Evolutionary conservation across 305 asterid species (phyloP).

Genomic region (Fraxinus nigra): DNA sequence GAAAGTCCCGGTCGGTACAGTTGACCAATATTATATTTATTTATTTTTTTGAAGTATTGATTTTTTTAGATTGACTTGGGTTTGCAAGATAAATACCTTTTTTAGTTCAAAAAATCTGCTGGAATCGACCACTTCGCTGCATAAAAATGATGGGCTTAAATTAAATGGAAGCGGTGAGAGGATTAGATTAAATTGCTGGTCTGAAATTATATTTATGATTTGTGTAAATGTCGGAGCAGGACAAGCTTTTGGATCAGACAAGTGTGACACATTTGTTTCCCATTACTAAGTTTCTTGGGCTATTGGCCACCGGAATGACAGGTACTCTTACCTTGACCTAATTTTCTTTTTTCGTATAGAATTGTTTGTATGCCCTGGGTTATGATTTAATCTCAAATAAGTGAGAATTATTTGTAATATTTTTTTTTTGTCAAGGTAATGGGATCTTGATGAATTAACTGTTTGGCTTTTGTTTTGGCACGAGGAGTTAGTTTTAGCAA

Average conservation of each 20-base stretch:
- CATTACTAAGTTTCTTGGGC: constrained; percentile 77
- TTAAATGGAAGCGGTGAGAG: not conserved
- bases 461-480: not conserved
- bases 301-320: constrained; percentile 94
- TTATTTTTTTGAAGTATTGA: not conserved
- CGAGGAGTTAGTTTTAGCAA: not conserved
- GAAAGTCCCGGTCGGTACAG: constrained; percentile 74
- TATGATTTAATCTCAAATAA: not conserved
- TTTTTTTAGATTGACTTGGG: not conserved
- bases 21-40: not conserved
- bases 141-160: not conserved
- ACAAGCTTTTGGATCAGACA: constrained; percentile 89
- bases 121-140: not conserved
- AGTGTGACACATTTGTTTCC: constrained; percentile 86
- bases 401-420: not conserved
- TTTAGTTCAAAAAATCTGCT: not conserved
- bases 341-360: not conserved
- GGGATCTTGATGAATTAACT: not conserved
- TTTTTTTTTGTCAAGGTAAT: not conserved
- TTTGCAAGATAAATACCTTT: not conserved
- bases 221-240: constrained; percentile 40
- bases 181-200: not conserved
- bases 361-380: not conserved
- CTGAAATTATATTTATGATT: not conserved
- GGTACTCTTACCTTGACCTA: constrained; percentile 35